Evolutionary conservation across 1,284 basidiomycete species (phyloP).

Genomic region (Microbotryum lychnidis-dioicae): DNA sequence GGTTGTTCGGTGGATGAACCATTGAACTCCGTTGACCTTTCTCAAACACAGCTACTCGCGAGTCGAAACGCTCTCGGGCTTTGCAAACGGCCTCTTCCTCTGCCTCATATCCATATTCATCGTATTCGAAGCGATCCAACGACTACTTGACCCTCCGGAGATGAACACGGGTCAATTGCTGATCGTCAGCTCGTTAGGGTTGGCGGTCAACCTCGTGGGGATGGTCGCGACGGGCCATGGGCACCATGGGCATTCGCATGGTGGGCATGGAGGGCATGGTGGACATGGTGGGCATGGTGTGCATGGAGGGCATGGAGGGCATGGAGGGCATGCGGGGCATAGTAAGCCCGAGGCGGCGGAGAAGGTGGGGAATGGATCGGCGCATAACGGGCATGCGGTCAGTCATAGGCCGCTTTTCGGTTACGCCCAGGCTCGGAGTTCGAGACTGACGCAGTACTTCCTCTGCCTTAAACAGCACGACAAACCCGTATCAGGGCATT

Average conservation of each 20-base stretch:
- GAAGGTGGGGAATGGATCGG: constrained; percentile 10
- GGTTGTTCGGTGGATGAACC: neutral
- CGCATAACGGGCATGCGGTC: constrained; percentile 11
- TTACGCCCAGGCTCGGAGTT: too few relatives aligned
- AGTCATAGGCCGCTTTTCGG: too few relatives aligned
- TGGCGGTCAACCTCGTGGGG: constrained; percentile 92
- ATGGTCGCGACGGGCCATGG: constrained; percentile 90
- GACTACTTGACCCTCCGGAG: constrained; percentile 91
- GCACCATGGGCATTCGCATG: constrained; percentile 41
- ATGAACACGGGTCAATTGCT: constrained; percentile 95
- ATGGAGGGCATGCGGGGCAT: neutral
- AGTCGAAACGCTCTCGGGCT: constrained; percentile 98
- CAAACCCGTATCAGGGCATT: neutral
- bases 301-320: too few relatives aligned
- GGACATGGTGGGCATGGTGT: too few relatives aligned
- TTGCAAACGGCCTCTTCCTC: constrained; percentile 94
- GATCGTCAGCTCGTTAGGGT: constrained; percentile 76
- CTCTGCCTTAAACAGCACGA: too few relatives aligned
- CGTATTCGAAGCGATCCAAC: constrained; percentile 92
- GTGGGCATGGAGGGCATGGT: constrained; percentile 27
- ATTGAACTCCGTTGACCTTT: neutral
- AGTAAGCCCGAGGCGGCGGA: neutral
- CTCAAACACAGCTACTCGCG: constrained; percentile 62
- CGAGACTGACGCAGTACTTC: too few relatives aligned
- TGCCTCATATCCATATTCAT: constrained; percentile 97